These are phyloP conservation scores for Myxozyma geophila DNA, from an alignment of 805 yeast species.

Conservation along the genomic window DNA sequence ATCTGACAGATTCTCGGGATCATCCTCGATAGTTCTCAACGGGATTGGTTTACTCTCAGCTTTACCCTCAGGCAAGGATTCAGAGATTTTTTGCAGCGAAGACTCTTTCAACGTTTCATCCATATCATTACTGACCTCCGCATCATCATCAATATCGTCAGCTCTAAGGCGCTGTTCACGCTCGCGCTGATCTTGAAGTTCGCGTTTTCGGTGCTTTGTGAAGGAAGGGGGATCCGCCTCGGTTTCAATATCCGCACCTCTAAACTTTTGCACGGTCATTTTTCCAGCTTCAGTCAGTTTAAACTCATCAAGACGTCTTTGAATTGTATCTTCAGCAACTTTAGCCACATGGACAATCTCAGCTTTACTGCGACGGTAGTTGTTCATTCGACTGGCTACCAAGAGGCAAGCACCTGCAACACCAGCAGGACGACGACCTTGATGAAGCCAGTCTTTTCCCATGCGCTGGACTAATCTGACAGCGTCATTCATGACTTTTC, in stretches of 20 bases:
- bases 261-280: constrained; percentile 73
- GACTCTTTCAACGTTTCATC: constrained; percentile 40
- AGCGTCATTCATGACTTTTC: constrained; percentile 85
- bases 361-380: constrained; percentile 85
- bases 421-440: constrained; percentile 98
- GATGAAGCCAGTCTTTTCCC: constrained; percentile 94
- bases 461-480: constrained; percentile 82
- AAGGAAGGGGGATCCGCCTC: constrained; percentile 84
- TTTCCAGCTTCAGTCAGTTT: constrained; percentile 73
- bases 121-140: constrained; percentile 40
- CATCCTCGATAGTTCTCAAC: constrained; percentile 50
- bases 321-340: constrained; percentile 92
- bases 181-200: constrained; percentile 43
- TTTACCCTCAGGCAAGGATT: constrained; percentile 6
- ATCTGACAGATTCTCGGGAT: constrained; percentile 67
- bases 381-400: constrained; percentile 96
- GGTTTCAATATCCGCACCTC: constrained; percentile 52
- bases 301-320: constrained; percentile 87
- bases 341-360: constrained; percentile 95
- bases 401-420: constrained; percentile 95
- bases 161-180: constrained; percentile 12
- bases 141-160: constrained; percentile 16
- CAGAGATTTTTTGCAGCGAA: constrained; percentile 37
- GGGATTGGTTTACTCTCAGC: background rate
- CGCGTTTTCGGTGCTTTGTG: constrained; percentile 58